Conservation (phyloP, 176 grass and related monocot species). For the Pontederia paniculata region DNA sequence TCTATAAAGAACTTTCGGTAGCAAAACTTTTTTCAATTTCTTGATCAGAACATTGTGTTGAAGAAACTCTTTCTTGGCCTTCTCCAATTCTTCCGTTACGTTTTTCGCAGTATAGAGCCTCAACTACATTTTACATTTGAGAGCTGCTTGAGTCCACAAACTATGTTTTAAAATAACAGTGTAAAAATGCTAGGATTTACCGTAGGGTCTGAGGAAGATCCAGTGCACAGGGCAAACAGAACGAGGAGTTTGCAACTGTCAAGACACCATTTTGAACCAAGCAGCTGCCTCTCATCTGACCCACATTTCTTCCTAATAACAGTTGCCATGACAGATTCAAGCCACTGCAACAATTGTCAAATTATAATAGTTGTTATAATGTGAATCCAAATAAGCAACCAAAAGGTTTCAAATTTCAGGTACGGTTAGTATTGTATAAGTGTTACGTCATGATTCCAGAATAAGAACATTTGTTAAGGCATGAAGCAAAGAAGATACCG, state of each 20-base stretch:
- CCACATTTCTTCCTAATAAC: constrained; percentile 60
- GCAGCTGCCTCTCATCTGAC: constrained; percentile 60
- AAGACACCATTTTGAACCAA: constrained; percentile 49
- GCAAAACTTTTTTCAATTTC: constrained; percentile 58
- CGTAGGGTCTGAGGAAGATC: constrained; percentile 75
- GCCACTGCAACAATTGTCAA: too few relatives aligned
- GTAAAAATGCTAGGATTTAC: constrained; percentile 21
- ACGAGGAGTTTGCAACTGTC: constrained; percentile 50
- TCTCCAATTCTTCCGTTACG: constrained; percentile 63
- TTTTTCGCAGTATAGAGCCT: constrained; percentile 74
- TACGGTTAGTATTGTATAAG: too few relatives aligned
- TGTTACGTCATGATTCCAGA: too few relatives aligned
- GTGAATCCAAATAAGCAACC: too few relatives aligned
- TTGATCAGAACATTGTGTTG: constrained; percentile 49
- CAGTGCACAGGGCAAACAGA: constrained; percentile 73
- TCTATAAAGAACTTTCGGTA: constrained; percentile 59
- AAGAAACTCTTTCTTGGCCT: constrained; percentile 76
- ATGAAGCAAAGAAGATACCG: constrained; percentile 15
- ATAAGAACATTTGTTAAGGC: not conserved
- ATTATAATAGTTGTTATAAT: too few relatives aligned
- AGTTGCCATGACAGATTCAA: constrained; percentile 58
- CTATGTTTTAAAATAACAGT: not conserved
- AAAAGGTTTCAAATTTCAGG: too few relatives aligned
- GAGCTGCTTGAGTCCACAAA: not conserved
- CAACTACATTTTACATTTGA: constrained; percentile 31